Conservation (phyloP, 306 rosid genomes). For the Oemleria cerasiformis region DNA sequence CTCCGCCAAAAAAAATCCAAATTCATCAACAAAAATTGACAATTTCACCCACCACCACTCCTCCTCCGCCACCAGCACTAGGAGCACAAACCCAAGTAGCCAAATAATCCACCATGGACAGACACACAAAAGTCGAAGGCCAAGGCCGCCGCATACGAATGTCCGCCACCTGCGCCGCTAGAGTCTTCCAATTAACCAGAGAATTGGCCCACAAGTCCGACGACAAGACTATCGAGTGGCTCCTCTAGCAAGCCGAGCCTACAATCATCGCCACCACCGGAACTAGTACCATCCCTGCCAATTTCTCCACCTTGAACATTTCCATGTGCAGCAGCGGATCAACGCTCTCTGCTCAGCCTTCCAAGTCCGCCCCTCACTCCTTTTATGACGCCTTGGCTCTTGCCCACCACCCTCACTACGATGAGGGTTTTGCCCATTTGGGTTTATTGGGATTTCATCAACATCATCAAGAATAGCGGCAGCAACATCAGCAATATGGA, state of each 20-base stretch:
- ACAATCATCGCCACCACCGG: slow-evolving; percentile 86
- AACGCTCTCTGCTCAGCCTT: slow-evolving; percentile 67
- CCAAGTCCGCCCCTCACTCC: slow-evolving; percentile 66
- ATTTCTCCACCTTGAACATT: slow-evolving; percentile 71
- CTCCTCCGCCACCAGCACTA: not conserved
- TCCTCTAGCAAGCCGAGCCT: slow-evolving; percentile 86
- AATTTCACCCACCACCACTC: slow-evolving; percentile 9
- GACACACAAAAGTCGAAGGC: slow-evolving; percentile 90
- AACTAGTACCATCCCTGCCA: slow-evolving; percentile 86
- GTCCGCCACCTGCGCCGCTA: slow-evolving; percentile 92
- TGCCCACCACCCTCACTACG: slow-evolving; percentile 62
- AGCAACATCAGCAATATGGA: slow-evolving; percentile 34
- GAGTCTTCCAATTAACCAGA: slow-evolving; percentile 83
- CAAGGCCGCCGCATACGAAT: slow-evolving; percentile 89
- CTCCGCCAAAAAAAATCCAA: slow-evolving; percentile 26
- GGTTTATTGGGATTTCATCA: slow-evolving; percentile 70
- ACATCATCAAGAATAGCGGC: slow-evolving; percentile 32
- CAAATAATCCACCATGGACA: slow-evolving; percentile 79
- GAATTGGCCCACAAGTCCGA: slow-evolving; percentile 89
- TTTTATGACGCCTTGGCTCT: slow-evolving; percentile 69
- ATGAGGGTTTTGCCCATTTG: slow-evolving; percentile 61
- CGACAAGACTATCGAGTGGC: slow-evolving; percentile 85
- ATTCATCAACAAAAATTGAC: slow-evolving; percentile 27
- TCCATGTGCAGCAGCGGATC: slow-evolving; percentile 78
- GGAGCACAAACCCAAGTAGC: slow-evolving; percentile 19